A percentile compares a stretch with the other conserved stretches of the same genome.
phyloP scores from a whole-genome alignment of 345 rosid genomes.

The Streptanthus diversifolius region DNA sequence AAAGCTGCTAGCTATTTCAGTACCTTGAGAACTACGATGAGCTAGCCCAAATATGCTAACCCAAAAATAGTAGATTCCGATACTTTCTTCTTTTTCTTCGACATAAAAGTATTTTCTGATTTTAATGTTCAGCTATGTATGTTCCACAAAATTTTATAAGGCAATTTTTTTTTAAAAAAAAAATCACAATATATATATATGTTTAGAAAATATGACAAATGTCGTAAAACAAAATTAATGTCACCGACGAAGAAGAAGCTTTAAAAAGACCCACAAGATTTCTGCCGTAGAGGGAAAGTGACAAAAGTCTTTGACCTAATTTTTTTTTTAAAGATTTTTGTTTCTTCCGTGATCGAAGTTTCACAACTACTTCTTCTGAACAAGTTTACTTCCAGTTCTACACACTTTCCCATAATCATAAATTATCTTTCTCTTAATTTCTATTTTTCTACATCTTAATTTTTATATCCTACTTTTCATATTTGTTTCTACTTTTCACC shows the following conservation, averaged over 20 bases:
- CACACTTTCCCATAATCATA: conserved; percentile 2
- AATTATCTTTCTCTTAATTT: neutral
- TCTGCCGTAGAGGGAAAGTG: conserved; percentile 31
- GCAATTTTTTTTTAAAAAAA: neutral
- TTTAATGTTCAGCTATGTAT: neutral
- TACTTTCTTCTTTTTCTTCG: neutral
- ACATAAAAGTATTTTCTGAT: neutral
- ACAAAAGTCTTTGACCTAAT: conserved; percentile 28
- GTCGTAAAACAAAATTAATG: no score
- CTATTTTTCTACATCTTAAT: neutral
- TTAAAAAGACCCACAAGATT: conserved; percentile 31
- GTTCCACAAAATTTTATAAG: neutral
- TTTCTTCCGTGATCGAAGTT: conserved; percentile 31
- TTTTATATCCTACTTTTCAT: neutral
- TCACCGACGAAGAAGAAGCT: conserved; percentile 33
- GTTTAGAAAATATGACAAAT: no score
- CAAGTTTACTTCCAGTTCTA: conserved; percentile 4
- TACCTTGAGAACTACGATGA: conserved; percentile 16
- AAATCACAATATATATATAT: no score
- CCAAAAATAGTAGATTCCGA: conserved; percentile 9
- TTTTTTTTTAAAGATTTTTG: neutral
- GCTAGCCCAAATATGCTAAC: conserved; percentile 20
- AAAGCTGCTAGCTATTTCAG: conserved; percentile 20
- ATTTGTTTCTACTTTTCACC: neutral
- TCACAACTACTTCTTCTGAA: conserved; percentile 23